A percentile compares a stretch with the other conserved stretches of the same genome.
phyloP scores from a whole-genome alignment of 371 early-diverging fungal genomes.

The Circinella umbellata region DNA sequence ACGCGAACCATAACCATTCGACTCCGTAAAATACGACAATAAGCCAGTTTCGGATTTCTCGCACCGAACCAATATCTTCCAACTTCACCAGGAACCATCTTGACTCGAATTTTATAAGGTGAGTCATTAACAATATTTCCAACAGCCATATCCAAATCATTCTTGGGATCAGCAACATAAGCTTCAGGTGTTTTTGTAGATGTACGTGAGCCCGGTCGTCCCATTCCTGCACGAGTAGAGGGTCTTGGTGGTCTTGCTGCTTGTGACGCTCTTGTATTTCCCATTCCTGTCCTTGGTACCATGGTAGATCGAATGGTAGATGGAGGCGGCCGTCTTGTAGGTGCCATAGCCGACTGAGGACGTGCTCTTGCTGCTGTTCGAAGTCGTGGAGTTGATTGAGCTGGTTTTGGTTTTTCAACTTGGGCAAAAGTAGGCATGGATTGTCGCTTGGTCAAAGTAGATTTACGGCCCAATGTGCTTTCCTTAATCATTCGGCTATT shows the following conservation, averaged over 20 bases:
- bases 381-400: conserved; percentile 37
- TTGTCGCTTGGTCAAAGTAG: conserved; percentile 25
- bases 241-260: conserved; percentile 1
- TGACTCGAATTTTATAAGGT: conserved; percentile 48
- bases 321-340: conserved; percentile 1
- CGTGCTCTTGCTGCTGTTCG: not conserved
- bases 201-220: not conserved
- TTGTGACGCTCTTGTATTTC: not conserved
- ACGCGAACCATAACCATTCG: conserved; percentile 82
- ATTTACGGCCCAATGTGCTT: conserved; percentile 26
- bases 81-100: conserved; percentile 63
- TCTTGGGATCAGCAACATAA: conserved; percentile 72
- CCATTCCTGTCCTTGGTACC: not conserved
- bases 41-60: conserved; percentile 70
- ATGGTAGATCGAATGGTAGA: not conserved
- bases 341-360: conserved; percentile 20
- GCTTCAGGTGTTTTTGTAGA: conserved; percentile 19
- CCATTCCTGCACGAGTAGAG: too few species aligned
- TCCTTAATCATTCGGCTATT: conserved; percentile 16
- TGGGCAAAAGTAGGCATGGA: conserved; percentile 28
- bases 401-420: conserved; percentile 29
- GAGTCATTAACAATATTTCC: conserved; percentile 72
- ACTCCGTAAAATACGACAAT: conserved; percentile 72
- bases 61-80: conserved; percentile 80
- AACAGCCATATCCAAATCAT: conserved; percentile 73